Base-by-base conservation (phyloP, 805 yeast genomes). In the Candida odintsovae region DNA sequence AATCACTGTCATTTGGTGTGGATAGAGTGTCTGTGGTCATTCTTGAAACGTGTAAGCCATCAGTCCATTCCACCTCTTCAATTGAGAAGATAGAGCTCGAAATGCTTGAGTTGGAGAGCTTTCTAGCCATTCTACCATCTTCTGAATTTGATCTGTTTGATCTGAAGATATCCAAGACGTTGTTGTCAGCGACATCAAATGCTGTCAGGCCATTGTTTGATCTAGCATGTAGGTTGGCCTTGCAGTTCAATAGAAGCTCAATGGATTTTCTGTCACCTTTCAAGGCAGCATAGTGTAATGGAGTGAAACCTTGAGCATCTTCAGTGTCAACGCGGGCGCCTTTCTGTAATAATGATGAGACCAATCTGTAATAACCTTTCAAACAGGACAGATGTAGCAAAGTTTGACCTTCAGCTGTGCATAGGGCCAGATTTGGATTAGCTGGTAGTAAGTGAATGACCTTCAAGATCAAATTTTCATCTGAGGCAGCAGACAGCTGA, bases 381-480 rank as follows among this genome's bases (percentile, higher is more conserved):
- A 86, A 63, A 11, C 90, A 76, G 1, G 98, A 90, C 50, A 94
- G 72, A 65, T 94, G 99, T 43, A 94, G 68, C 72, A 94, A 72
- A 0, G 95, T 82, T 63, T 94, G 97, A 15, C 97, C 96, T 59
- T 87, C 87, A 25, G 67, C 52, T 49, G 90, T 94, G 56, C 90
- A 80, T 53, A 90, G 72, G 23, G 88, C 89, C 81, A 94, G 78
- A 59, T 89, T 87, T 19, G 92, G 87, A 70, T 77, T 57, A 75
- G 83, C 55, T 80, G 83, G 66, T 75, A 87, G 42, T 78, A 87
- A 51, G 50, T 83, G 83, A 26, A 88, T 77, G 52, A 89, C 74
- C 47, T 67, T 66, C 25, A 72, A 60, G 9, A 76, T 55, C 31
- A 71, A 52, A 21, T 56, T 58, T 54, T 75, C 81, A 52, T 73